Evolutionary conservation across 305 asterid species (phyloP), one percentile per base, ranked within the genome.

Genomic region (Petunia hybrid): DNA sequence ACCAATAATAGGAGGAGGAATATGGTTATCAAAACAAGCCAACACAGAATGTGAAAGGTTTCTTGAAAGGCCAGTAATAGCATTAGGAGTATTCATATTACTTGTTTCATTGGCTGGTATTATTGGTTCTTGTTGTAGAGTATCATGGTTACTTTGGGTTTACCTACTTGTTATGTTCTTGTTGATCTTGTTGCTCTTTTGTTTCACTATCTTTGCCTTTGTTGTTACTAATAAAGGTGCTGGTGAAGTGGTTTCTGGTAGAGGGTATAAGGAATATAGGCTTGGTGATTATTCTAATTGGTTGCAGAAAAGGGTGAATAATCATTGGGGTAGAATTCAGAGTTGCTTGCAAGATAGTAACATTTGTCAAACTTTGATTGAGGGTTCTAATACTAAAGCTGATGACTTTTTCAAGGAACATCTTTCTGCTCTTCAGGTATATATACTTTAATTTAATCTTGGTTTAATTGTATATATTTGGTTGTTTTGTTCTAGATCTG

Each of bases 161-260:
- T 94, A 95, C 56, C 87, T 95, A 2, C 59, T 91, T 46, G 99
- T 94, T 57, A 92, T 95, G 98, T 95, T 95, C 61, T 80, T 95
- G 16, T 76, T 93, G 89, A 94, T 95, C 67, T 39, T 95, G 31
- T 41, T 94, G 8, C 80, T 95, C 3, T 87, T 94, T 60, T 86
- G 95, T 85, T 92, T 94, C 91, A 94, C 98, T 4, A 92, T 94
- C 43, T 95, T 95, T 87, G 98, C 97, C 3, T 94, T 95, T 56
- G 98, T 94, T 36, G 99, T 95, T 2, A 95, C 99, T 2, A 95
- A 92, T 41, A 94, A 88, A 71, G 99, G 99, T 6, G 98, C 97
- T 38, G 99, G 99, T 1, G 87, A 91, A 76, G 83, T 67, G 1
- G 0, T 94, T 8, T 79, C 97, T 8, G 91, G 65, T 1, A 91